Conservation (phyloP, 2,329 filamentous ascomycete genomes). For the Cercospora canescens region DNA sequence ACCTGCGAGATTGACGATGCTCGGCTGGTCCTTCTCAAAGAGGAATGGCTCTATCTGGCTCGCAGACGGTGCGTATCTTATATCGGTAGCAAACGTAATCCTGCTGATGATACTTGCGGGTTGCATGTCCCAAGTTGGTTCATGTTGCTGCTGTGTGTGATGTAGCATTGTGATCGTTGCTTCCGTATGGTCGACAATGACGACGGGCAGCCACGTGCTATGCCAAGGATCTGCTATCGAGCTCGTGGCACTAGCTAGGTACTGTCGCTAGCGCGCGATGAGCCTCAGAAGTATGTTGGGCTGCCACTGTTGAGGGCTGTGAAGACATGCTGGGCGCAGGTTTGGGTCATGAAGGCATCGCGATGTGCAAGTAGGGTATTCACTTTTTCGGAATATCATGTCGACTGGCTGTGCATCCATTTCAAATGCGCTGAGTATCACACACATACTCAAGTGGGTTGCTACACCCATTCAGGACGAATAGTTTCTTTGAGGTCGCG, state of each 20-base stretch:
- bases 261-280: neutral
- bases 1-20: neutral
- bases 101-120: neutral
- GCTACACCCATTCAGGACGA: neutral
- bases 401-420: neutral
- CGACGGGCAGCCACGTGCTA: neutral
- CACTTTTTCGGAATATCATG: neutral
- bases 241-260: neutral
- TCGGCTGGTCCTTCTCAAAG: conserved; percentile 10
- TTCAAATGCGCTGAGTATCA: neutral
- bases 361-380: neutral
- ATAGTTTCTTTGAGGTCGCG: neutral
- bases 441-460: neutral
- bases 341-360: neutral
- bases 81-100: neutral
- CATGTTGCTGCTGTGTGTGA: neutral
- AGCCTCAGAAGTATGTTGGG: neutral
- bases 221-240: neutral
- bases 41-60: conserved; percentile 11
- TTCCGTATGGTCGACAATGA: neutral
- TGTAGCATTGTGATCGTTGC: neutral
- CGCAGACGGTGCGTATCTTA: neutral
- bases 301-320: no score
- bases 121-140: neutral
- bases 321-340: no score